Base-by-base conservation (phyloP, 1,139 yeast species). In the Magnusiomyces tetraspermus region DNA sequence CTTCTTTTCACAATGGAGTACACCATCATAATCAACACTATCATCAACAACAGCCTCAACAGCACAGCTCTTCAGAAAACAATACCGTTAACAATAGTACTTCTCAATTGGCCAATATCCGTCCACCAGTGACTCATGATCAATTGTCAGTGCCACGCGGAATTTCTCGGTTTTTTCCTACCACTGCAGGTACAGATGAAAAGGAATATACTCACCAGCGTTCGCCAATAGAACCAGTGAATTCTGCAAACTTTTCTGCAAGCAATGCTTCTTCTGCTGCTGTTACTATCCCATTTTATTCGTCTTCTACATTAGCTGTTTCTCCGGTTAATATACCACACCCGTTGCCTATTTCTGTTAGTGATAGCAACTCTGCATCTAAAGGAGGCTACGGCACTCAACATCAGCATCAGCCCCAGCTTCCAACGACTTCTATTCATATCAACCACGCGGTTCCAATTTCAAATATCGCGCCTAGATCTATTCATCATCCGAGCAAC, bases 161-260 rank as follows among this genome's bases (percentile, higher is more conserved):
- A 4, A 31, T 47, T 8, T 50, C 52, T 5, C 38, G 52, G 11
- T 50, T 50, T 31, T 50, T 50, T 37, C 52, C 52, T 15, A 45
- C 49, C 6, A 26, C n/a, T 15, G n/a, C n/a, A n/a, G 42, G 37
- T 11, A 42, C n/a, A 11, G 46, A 37, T 8, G 31, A 23, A 17
- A 40, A 45, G 17, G 41, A 50, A 19, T 15, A 36, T 17, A 13
- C 11, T n/a, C 17, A 36, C 15, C 40, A 36, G 19, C 40, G 33
- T 28, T 28, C 33, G 33, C 33, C 33, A 28, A 11, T 28, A 11
- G 33, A 28, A 11, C 33, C 33, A 28, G 11, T 28, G 33, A 11
- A 6, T 28, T 28, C 33, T 6, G 6, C 33, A 8, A 28, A 28
- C 11, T 28, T 28, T 8, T 28, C 33, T 8, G 6, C 33, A 28